Percentiles rank a stretch among this genome's conserved stretches.
Evolutionary conservation across 768 basidiomycete genomes (phyloP).

Genomic region (Mycena vitilis): DNA sequence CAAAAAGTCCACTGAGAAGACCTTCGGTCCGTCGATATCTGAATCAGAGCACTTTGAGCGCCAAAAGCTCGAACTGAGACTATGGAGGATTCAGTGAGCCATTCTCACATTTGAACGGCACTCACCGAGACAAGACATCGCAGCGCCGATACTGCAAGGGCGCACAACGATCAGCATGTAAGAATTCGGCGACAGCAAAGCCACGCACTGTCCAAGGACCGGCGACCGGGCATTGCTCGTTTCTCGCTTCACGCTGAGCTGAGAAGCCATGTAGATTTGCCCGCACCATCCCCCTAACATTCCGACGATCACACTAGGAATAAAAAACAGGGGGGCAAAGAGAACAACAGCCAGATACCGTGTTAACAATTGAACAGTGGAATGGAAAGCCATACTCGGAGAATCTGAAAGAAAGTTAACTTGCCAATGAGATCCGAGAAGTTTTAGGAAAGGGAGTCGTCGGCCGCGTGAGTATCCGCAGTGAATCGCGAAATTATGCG

Average conservation of each 20-base stretch:
- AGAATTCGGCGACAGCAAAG: background rate
- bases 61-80: slow-evolving; percentile 60
- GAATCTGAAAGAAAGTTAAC: too few species aligned
- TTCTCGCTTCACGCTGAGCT: slow-evolving; percentile 61
- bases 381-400: too few species aligned
- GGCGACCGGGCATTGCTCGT: slow-evolving; percentile 55
- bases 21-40: slow-evolving; percentile 49
- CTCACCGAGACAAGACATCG: slow-evolving; percentile 67
- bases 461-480: slow-evolving; percentile 72
- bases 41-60: slow-evolving; percentile 52
- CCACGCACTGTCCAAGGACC: slow-evolving; percentile 53
- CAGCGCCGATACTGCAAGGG: slow-evolving; percentile 57
- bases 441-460: slow-evolving; percentile 50
- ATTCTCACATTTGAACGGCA: background rate
- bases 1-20: slow-evolving; percentile 57
- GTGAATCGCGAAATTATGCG: slow-evolving; percentile 76
- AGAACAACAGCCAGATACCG: slow-evolving; percentile 58
- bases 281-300: slow-evolving; percentile 57
- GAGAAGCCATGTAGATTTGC: slow-evolving; percentile 57
- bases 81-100: slow-evolving; percentile 20
- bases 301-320: slow-evolving; percentile 56
- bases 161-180: background rate
- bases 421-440: slow-evolving; percentile 33
- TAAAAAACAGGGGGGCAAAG: slow-evolving; percentile 58
- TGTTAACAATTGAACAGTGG: slow-evolving; percentile 44